Evolutionary conservation across 2,329 filamentous ascomycete genomes (phyloP), one percentile per base, ranked within the genome.

Genomic region (Gaeumannomyces tritici): DNA sequence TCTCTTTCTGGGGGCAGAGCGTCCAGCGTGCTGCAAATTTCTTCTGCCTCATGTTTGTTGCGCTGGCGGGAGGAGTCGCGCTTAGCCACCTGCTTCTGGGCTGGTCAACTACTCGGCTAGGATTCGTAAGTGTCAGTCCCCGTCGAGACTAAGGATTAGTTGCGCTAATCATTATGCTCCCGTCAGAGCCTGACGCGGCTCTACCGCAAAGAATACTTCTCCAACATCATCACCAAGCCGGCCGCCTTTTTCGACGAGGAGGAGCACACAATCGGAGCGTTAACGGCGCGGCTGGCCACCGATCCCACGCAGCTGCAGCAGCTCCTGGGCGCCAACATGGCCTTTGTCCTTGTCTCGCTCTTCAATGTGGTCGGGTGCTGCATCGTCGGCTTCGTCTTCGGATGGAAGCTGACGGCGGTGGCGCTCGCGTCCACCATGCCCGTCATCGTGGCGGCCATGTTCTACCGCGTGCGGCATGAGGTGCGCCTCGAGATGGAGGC

Each of bases 341-440:
- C 85, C 0, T 79, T 89, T 61, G 81, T 84, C 3, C 79, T 78
- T 63, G 83, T 87, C 28, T 85, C 87, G 11, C 70, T 88, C 18
- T 86, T 90, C 69, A 89, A 83, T 61, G 73, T 92, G 4, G 69
- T 84, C 4, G 89, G 88, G 0, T 85, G 83, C 21, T 72, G 90
- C 18, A 76, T 81, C 31, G 86, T 92, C 60, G 80, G 87, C 0
- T 90, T 90, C 67, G 77, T 81, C 12, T 91, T 88, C 69, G 87
- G 88, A 0, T 93, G 89, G 89, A 92, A 91, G 70, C 77, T 93
- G 13, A 84, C 86, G 0, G 72, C 91, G 0, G 85, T 93, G 0
- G 73, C 76, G 1, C 73, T 74, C 24, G 66, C 68, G 31, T 69
- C 70, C 0, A 71, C 73, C 7, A 73, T 75, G 66, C 70, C 71